Evolutionary conservation across 768 basidiomycete species (phyloP), one percentile per base, ranked within the genome.

Genomic region (Amylocystis lapponica): DNA sequence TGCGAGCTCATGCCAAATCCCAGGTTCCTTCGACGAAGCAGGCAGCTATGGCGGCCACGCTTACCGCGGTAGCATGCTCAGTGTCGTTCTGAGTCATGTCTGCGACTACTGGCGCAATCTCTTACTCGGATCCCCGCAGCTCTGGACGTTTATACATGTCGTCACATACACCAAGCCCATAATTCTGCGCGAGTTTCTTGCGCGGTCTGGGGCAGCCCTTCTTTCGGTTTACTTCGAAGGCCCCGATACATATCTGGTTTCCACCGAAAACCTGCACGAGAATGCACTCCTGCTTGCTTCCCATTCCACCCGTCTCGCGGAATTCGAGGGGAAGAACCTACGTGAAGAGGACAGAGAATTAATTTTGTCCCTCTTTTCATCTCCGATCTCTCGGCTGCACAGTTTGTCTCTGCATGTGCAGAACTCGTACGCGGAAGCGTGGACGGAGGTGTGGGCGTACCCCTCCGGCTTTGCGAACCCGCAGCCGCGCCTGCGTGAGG

Each of bases 61-160:
- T n/a, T n/a, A n/a, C n/a, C n/a, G n/a, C n/a, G 39, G 39, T 12
- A 40, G 27, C 20, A 20, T 40, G 7, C 14, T 20, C 5, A 5
- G 22, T 21, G 14, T 40, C 16, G 6, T 29, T 7, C 5, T 21
- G 5, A 30, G 27, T 3, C 39, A 40, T 29, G 39, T 40, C 16
- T 40, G 39, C 22, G 27, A 29, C 5, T 30, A 40, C 16, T 40
- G 39, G 39, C 26, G 39, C 14, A 4, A 14, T 3, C 39, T 40
- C 27, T 5, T 29, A 7, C 39, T 40, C n/a, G 13, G 16, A n/a
- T 40, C 26, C 5, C 39, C 39, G n/a, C 26, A n/a, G 4, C 26
- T 40, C n/a, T 40, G 39, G 39, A 17, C 39, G 27, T 19, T 29
- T 29, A 14, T 40, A 9, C 39, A 40, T 13, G 10, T 40, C 26